phyloP scores from a whole-genome alignment of 1,284 basidiomycete species.

The Schizopora paradoxa region DNA sequence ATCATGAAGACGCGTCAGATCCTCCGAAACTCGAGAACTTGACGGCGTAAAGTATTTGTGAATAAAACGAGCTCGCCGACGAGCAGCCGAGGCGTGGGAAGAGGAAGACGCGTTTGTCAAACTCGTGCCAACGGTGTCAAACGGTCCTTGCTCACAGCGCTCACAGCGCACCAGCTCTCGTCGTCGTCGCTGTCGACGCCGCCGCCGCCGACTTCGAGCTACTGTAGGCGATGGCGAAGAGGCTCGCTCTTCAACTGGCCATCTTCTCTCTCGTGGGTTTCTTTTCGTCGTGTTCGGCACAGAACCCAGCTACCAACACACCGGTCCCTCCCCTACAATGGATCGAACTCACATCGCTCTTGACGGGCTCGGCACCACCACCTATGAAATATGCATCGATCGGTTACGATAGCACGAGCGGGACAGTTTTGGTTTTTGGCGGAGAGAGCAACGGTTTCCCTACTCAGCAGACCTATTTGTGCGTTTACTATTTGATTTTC shows the following conservation, averaged over 20 bases:
- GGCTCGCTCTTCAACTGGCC: not conserved
- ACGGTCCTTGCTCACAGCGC: too few species aligned
- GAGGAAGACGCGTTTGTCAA: too few species aligned
- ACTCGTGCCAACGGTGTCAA: too few species aligned
- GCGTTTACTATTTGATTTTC: slow-evolving; percentile 24
- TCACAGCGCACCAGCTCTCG: too few species aligned
- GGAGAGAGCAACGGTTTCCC: slow-evolving; percentile 64
- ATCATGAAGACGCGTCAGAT: too few species aligned
- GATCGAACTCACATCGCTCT: slow-evolving; percentile 60
- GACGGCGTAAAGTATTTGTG: too few species aligned
- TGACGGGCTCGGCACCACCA: slow-evolving; percentile 51
- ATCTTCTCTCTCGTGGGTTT: slow-evolving; percentile 1
- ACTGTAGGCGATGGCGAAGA: too few species aligned
- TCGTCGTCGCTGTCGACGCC: too few species aligned
- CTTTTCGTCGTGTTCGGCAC: slow-evolving; percentile 11
- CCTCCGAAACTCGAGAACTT: too few species aligned
- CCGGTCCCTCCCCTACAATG: slow-evolving; percentile 52
- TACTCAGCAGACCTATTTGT: slow-evolving; percentile 65
- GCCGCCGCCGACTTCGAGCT: too few species aligned
- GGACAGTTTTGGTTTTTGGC: slow-evolving; percentile 65
- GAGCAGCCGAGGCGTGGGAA: too few species aligned
- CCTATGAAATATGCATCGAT: slow-evolving; percentile 68
- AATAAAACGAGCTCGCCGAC: too few species aligned
- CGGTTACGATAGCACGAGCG: slow-evolving; percentile 43
- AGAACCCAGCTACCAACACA: slow-evolving; percentile 32